Conservation (phyloP, 176 grass and related monocot genomes). For the Pharus latifolius region DNA sequence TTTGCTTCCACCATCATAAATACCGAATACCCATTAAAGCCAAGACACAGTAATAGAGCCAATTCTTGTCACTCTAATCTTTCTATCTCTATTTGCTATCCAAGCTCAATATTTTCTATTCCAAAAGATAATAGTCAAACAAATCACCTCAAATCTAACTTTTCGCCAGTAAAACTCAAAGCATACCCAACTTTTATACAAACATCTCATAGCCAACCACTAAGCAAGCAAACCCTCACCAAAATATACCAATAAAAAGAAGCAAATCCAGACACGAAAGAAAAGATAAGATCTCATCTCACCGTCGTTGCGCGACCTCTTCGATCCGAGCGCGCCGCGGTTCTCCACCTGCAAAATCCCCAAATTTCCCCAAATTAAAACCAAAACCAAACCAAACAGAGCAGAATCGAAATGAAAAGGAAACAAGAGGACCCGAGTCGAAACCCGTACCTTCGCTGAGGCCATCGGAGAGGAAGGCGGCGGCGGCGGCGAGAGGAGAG, state of each 20-base stretch:
- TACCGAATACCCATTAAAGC: background rate
- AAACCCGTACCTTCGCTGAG: slow-evolving; percentile 38
- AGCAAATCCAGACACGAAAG: background rate
- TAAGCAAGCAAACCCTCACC: slow-evolving; percentile 12
- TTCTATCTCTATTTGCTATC: background rate
- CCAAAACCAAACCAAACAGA: background rate
- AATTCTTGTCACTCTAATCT: background rate
- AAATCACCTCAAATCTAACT: no score
- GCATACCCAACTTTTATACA: background rate
- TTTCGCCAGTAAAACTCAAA: no score
- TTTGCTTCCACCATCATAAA: no score
- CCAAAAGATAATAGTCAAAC: no score
- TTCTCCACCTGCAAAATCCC: slow-evolving; percentile 51
- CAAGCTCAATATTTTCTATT: background rate
- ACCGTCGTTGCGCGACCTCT: slow-evolving; percentile 90
- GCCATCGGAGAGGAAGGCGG: slow-evolving; percentile 26
- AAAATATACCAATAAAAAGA: background rate
- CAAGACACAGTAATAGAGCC: background rate
- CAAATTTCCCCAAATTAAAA: slow-evolving; percentile 16
- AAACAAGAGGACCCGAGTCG: background rate
- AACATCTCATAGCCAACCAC: no score
- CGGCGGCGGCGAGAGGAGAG: background rate
- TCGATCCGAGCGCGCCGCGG: slow-evolving; percentile 60
- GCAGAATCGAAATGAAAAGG: background rate
- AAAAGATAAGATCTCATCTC: background rate